Conservation (phyloP, 306 rosid species). For the Potentilla sterilis region DNA sequence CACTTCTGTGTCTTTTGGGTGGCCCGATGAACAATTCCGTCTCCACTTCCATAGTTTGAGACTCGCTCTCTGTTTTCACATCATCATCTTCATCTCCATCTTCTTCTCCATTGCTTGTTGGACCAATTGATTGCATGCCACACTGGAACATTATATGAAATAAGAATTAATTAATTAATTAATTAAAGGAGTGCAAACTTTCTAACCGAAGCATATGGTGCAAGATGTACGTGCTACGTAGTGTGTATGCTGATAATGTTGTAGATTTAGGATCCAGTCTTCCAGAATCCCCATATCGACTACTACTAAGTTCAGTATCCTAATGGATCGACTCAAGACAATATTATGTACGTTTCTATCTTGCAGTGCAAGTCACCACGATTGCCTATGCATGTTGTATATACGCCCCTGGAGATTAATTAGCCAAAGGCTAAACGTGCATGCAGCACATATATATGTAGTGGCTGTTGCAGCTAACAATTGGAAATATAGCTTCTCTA, state of each 20-base stretch:
- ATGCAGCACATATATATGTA: neutral
- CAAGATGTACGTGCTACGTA: no score
- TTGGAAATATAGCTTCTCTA: neutral
- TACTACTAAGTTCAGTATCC: neutral
- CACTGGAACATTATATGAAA: conserved; percentile 32
- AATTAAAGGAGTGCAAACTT: neutral
- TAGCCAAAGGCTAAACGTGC: neutral
- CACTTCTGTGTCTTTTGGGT: conserved; percentile 35
- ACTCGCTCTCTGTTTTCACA: neutral
- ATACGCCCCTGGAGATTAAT: neutral
- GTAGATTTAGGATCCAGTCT: no score
- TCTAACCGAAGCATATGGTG: neutral
- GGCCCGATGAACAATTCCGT: conserved; percentile 75
- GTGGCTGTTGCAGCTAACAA: neutral
- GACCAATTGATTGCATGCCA: conserved; percentile 21
- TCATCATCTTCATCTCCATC: neutral
- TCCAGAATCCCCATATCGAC: neutral
- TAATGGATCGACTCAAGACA: neutral
- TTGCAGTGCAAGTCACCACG: neutral
- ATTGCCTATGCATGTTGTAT: neutral
- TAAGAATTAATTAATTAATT: neutral
- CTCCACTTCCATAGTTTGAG: conserved; percentile 51
- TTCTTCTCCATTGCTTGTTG: conserved; percentile 16
- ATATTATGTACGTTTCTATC: no score
- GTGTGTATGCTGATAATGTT: neutral